phyloP scores from a whole-genome alignment of 768 basidiomycete species.

The Clathrus columnatus region DNA sequence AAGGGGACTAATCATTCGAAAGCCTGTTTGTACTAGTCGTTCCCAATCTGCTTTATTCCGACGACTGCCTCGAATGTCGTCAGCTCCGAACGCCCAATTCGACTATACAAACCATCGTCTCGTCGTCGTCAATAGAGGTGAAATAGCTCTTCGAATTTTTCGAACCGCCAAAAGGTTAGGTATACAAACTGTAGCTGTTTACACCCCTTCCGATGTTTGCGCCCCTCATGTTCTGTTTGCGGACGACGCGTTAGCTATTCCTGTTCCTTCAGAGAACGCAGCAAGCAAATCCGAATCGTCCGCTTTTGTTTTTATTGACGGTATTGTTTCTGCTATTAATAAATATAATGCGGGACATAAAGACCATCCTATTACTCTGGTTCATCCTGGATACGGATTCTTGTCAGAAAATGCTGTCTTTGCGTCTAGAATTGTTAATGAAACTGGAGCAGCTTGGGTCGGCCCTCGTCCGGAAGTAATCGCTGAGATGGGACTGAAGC shows the following conservation, averaged over 20 bases:
- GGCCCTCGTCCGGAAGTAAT: constrained; percentile 47
- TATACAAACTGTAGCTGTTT: constrained; percentile 47
- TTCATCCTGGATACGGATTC: constrained; percentile 61
- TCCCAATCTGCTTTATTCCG: too few relatives aligned
- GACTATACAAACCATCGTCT: constrained; percentile 18
- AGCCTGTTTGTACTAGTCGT: too few relatives aligned
- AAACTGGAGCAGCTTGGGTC: constrained; percentile 47
- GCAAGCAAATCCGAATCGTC: constrained; percentile 29
- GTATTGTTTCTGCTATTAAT: constrained; percentile 36
- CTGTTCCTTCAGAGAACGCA: constrained; percentile 15
- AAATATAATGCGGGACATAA: constrained; percentile 14
- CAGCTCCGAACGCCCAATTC: neutral
- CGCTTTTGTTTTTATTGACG: constrained; percentile 32
- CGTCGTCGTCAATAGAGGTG: constrained; percentile 63
- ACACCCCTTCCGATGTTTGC: constrained; percentile 48
- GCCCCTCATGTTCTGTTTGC: constrained; percentile 52
- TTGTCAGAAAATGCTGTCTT: constrained; percentile 56
- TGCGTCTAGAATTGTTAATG: constrained; percentile 33
- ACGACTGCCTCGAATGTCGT: neutral
- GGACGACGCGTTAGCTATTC: constrained; percentile 36
- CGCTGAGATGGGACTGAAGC: constrained; percentile 51
- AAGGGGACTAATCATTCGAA: too few relatives aligned
- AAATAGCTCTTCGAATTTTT: constrained; percentile 60
- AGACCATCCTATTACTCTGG: constrained; percentile 33
- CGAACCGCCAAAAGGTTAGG: constrained; percentile 45